These are phyloP conservation scores for Arachis stenosperma DNA, from an alignment of 306 rosid genomes.

Conservation along the genomic window DNA sequence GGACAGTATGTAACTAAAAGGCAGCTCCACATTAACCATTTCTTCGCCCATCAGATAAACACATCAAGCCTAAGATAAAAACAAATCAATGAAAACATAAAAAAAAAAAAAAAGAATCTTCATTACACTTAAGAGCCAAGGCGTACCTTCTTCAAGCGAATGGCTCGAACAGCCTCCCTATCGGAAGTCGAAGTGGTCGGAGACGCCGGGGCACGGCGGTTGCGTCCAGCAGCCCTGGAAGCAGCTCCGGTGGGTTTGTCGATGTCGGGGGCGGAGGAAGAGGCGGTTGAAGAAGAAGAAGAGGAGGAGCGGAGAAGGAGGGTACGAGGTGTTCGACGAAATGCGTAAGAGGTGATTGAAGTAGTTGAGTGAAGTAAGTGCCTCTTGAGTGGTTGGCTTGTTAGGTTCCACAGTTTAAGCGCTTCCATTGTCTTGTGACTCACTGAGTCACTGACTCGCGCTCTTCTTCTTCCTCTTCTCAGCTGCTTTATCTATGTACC, in stretches of 20 bases:
- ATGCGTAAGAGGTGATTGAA: constrained; percentile 30
- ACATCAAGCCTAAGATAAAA: background rate
- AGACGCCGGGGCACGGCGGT: constrained; percentile 61
- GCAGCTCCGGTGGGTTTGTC: constrained; percentile 19
- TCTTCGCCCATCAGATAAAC: background rate
- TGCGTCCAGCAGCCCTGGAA: constrained; percentile 51
- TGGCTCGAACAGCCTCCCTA: constrained; percentile 80
- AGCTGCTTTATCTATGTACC: background rate
- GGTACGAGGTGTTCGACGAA: constrained; percentile 47
- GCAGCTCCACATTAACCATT: background rate
- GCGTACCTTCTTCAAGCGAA: constrained; percentile 81
- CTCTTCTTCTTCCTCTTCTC: background rate
- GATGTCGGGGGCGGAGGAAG: constrained; percentile 42
- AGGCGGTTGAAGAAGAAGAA: constrained; percentile 47
- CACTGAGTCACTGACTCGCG: background rate
- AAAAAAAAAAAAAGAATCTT: background rate
- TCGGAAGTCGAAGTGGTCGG: constrained; percentile 72
- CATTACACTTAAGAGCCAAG: background rate
- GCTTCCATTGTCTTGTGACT: constrained; percentile 57
- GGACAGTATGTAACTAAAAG: background rate
- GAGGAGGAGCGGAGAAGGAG: constrained; percentile 57
- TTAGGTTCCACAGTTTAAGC: constrained; percentile 50
- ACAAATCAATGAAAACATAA: background rate
- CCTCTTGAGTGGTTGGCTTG: constrained; percentile 57
- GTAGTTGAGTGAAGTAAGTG: constrained; percentile 49